Conservation (phyloP, 1,284 basidiomycete genomes). For the Trametes sp. region DNA sequence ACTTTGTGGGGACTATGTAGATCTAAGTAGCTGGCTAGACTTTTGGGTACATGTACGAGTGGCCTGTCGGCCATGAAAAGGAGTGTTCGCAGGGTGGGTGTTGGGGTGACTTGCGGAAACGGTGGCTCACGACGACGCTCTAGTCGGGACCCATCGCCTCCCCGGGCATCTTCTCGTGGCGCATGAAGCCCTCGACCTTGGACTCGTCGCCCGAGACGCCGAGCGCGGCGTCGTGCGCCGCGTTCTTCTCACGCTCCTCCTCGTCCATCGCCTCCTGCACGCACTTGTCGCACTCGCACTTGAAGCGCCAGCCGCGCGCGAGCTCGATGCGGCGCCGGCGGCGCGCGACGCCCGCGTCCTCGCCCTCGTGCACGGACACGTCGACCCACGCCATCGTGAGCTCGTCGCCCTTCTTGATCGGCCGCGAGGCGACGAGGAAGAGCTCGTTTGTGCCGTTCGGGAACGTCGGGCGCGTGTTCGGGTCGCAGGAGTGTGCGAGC, state of each 20-base stretch:
- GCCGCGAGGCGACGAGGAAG: constrained; percentile 66
- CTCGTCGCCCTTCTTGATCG: constrained; percentile 76
- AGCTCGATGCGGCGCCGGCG: constrained; percentile 73
- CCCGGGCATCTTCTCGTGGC: constrained; percentile 42
- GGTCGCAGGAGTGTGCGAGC: constrained; percentile 76
- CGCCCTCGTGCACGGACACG: constrained; percentile 58
- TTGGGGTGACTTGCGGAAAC: not conserved
- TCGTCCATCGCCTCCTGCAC: constrained; percentile 53
- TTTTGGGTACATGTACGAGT: constrained; percentile 9
- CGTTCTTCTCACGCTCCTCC: constrained; percentile 36
- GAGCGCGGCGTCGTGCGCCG: constrained; percentile 38
- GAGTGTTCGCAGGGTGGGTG: not conserved
- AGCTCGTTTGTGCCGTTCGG: constrained; percentile 66
- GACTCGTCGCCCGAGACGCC: constrained; percentile 60
- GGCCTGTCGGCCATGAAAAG: not conserved
- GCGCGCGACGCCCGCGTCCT: constrained; percentile 61
- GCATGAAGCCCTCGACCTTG: constrained; percentile 59
- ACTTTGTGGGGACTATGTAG: constrained; percentile 2
- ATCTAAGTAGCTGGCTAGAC: constrained; percentile 6
- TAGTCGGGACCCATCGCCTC: constrained; percentile 26
- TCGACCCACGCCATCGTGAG: constrained; percentile 80
- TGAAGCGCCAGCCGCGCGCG: constrained; percentile 81
- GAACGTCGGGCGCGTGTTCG: constrained; percentile 70
- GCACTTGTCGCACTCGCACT: constrained; percentile 74
- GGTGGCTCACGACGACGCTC: not conserved